Percentiles rank a stretch among this genome's conserved stretches.
Conservation (phyloP, 768 basidiomycete species). For the Lentinula raphanica region DNA sequence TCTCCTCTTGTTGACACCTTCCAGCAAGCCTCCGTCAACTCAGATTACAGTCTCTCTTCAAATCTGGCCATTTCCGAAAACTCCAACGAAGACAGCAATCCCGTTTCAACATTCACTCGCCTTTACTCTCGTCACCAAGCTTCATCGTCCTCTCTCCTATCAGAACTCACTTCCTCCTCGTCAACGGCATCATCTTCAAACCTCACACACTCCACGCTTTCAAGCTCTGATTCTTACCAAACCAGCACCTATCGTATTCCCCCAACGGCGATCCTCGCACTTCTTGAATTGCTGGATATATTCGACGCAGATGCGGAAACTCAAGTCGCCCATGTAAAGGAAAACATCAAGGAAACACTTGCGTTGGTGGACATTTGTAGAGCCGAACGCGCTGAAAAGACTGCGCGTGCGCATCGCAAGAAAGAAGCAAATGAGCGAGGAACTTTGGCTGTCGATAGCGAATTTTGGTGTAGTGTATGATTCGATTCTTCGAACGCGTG, state of each 20-base stretch:
- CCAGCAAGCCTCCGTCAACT: neutral
- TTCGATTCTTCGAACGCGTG: slow-evolving; percentile 5
- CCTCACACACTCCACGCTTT: neutral
- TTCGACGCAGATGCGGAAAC: slow-evolving; percentile 27
- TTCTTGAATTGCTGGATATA: slow-evolving; percentile 28
- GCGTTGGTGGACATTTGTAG: slow-evolving; percentile 16
- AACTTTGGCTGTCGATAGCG: slow-evolving; percentile 9
- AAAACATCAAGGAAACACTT: slow-evolving; percentile 18
- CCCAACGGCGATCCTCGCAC: slow-evolving; percentile 20
- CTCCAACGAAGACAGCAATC: neutral
- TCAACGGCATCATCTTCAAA: neutral
- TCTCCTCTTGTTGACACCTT: neutral
- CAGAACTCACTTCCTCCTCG: neutral
- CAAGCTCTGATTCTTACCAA: slow-evolving; percentile 3
- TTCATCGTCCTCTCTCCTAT: neutral
- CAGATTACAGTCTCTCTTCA: neutral
- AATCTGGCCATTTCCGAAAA: neutral
- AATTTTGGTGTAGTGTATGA: slow-evolving; percentile 10
- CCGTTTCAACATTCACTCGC: neutral
- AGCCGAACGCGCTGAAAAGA: slow-evolving; percentile 11
- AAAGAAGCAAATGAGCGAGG: slow-evolving; percentile 1
- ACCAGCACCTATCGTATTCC: slow-evolving; percentile 10
- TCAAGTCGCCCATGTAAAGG: slow-evolving; percentile 19
- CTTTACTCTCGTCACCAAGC: neutral
- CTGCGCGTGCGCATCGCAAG: neutral